Evolutionary conservation across 1,284 basidiomycete species (phyloP).

Genomic region (Microbotryum silenes-acaulis): DNA sequence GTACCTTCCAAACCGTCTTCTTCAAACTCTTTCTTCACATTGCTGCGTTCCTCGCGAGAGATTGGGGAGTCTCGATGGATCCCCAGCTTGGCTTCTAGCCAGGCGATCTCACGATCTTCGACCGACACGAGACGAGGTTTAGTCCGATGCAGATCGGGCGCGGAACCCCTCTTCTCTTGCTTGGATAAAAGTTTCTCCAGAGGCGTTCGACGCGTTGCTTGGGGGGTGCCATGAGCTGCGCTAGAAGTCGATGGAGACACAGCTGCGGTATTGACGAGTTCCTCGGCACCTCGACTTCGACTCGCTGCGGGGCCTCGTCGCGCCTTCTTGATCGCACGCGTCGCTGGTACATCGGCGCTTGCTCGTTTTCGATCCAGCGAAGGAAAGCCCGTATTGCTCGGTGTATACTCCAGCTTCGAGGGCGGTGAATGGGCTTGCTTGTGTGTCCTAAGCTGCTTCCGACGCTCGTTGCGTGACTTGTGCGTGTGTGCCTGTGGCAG

Average conservation of each 20-base stretch:
- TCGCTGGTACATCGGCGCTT: no score
- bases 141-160: slow-evolving; percentile 14
- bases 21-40: slow-evolving; percentile 44
- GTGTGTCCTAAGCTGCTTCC: no score
- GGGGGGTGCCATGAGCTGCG: not conserved
- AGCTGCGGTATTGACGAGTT: no score
- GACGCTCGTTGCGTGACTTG: no score
- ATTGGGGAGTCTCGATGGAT: slow-evolving; percentile 15
- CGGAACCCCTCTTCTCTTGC: slow-evolving; percentile 31
- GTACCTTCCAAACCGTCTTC: slow-evolving; percentile 54
- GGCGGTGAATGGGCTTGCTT: no score
- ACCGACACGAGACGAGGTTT: slow-evolving; percentile 49
- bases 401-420: no score
- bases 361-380: no score
- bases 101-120: slow-evolving; percentile 68
- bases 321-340: no score
- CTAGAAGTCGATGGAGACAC: not conserved
- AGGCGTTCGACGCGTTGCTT: slow-evolving; percentile 14
- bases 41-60: slow-evolving; percentile 41
- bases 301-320: no score
- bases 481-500: no score
- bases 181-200: slow-evolving; percentile 30
- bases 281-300: no score
- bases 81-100: slow-evolving; percentile 64
- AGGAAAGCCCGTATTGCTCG: no score